Conservation (phyloP, 495 filamentous ascomycete species). For the Aspergillus haitiensis region DNA sequence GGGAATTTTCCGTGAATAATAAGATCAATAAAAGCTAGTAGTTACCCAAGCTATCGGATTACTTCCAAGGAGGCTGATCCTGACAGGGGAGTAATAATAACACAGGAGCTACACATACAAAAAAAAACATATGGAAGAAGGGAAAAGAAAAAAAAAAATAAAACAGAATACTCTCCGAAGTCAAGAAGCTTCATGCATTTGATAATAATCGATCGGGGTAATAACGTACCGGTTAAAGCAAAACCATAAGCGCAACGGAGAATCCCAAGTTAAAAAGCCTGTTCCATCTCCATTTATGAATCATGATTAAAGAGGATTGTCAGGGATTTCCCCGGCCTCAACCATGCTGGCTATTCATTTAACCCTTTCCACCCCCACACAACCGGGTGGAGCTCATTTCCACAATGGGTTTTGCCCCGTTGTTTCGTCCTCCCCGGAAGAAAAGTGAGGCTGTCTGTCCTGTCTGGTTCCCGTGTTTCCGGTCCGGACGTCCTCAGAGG, state of each 20-base stretch:
- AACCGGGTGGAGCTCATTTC: not conserved
- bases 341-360: not conserved
- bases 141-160: not conserved
- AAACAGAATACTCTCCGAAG: not conserved
- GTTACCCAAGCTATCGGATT: too few relatives aligned
- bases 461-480: not conserved
- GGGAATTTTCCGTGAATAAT: too few relatives aligned
- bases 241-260: too few relatives aligned
- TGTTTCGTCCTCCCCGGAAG: not conserved
- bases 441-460: conserved; percentile 4
- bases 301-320: not conserved
- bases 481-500: not conserved
- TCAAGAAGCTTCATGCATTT: too few relatives aligned
- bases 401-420: not conserved
- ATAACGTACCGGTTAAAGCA: too few relatives aligned
- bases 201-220: too few relatives aligned
- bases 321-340: not conserved
- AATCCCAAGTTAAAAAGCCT: too few relatives aligned
- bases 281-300: not conserved
- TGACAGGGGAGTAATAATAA: too few relatives aligned
- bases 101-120: not conserved
- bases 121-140: not conserved
- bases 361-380: conserved; percentile 1
- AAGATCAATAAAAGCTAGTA: too few relatives aligned
- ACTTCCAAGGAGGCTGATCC: too few relatives aligned